Evolutionary conservation across 139 green algal genomes (phyloP), one percentile per base, ranked within the genome.

Genomic region (Micractinium sp.): DNA sequence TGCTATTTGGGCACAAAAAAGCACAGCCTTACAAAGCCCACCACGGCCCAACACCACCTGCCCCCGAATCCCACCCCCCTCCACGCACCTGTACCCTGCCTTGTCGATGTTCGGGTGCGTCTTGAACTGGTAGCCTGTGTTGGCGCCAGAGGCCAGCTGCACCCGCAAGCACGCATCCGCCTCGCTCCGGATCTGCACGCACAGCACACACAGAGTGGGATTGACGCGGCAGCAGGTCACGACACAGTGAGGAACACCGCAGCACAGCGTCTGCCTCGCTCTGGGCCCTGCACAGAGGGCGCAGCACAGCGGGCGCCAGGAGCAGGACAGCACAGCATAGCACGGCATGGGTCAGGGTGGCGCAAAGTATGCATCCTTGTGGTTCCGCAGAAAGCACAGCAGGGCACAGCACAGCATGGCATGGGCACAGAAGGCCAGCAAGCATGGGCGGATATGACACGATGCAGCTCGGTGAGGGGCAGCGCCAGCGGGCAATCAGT

Each of bases 101-200:
- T 99, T 99, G 96, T 99, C 98, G 90, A 99, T 99, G 93, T 99
- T 99, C 84, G 98, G 98, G 90, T 99, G 98, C 78, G 98, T 99
- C 95, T 99, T 99, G 96, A 99, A 99, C 91, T 99, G 96, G 93
- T 98, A 99, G 22, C 94, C 96, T n/a, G 92, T 78, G 91, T 98
- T 97, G 38, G 90, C 63, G 12, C 41, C 71, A 9, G 29, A 80
- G 13, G 53, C 84, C 22, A 97, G 88, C 25, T 84, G 88, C 22
- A 99, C 92, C 16, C 94, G 91, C 25, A 98, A 89, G 88, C 92
- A 96, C 0, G 97, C 96, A 12, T 96, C 94, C 63, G 96, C 95
- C 67, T 98, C 95, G 20, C 82, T 47, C 79, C 85, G 60, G 13
- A 92, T 89, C 92, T 94, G 90, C 81, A 47, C 16, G 7, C 47